These are phyloP conservation scores for Sabuloglossum arenarium DNA, from an alignment of 495 filamentous ascomycete species.

Conservation along the genomic window DNA sequence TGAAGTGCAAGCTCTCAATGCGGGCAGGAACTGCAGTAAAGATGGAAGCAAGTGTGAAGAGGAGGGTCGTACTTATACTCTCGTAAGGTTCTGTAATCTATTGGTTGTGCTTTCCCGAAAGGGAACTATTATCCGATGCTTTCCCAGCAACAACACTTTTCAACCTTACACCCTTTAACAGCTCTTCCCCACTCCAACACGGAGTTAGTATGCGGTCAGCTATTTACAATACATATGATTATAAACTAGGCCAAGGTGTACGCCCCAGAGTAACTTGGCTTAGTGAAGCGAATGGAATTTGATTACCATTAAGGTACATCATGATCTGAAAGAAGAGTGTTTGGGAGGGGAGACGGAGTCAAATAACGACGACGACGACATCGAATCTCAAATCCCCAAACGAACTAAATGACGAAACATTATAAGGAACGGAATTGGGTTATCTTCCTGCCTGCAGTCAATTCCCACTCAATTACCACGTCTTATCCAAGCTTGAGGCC, in stretches of 20 bases:
- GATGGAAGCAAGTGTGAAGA: neutral
- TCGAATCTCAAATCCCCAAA: neutral
- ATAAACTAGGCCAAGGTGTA: too few species aligned
- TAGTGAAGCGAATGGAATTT: neutral
- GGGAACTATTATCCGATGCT: too few species aligned
- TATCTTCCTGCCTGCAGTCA: neutral
- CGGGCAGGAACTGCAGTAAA: neutral
- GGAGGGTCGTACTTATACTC: too few species aligned
- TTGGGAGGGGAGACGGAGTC: neutral
- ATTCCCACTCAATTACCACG: neutral
- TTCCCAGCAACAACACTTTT: too few species aligned
- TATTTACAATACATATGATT: too few species aligned
- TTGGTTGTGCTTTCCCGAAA: too few species aligned
- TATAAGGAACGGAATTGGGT: neutral
- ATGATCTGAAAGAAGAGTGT: neutral
- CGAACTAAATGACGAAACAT: neutral
- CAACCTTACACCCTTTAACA: too few species aligned
- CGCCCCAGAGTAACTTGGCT: neutral
- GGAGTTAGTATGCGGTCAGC: too few species aligned
- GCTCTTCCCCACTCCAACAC: too few species aligned
- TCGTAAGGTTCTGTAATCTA: too few species aligned
- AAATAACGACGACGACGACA: neutral
- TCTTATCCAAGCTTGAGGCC: neutral
- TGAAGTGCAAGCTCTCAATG: neutral
- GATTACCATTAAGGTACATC: neutral